A percentile compares a stretch with the other conserved stretches of the same genome.
phyloP scores from a whole-genome alignment of 2,329 filamentous ascomycete genomes.

The Tolypocladium sp. region DNA sequence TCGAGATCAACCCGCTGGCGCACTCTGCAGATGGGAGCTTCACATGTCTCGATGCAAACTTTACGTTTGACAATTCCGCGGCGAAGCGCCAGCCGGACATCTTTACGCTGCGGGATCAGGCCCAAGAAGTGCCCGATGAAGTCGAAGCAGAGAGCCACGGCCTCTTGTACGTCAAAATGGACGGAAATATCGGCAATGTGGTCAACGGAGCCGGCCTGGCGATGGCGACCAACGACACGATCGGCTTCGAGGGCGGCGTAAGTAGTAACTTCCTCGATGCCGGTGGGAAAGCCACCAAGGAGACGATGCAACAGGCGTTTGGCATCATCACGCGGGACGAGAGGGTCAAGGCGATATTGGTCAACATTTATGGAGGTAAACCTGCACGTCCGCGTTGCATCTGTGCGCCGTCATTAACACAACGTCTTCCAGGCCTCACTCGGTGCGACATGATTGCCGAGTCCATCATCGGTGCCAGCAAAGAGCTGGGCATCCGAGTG shows the following conservation, averaged over 20 bases:
- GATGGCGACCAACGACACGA: slow-evolving; percentile 83
- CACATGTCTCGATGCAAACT: slow-evolving; percentile 24
- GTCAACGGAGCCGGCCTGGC: slow-evolving; percentile 86
- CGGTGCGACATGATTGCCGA: slow-evolving; percentile 42
- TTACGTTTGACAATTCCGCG: slow-evolving; percentile 40
- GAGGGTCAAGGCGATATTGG: slow-evolving; percentile 57
- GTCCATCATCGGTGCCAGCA: slow-evolving; percentile 33
- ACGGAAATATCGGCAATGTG: slow-evolving; percentile 64
- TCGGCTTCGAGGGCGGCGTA: slow-evolving; percentile 56
- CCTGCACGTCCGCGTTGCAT: neutral
- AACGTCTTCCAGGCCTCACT: slow-evolving; percentile 28
- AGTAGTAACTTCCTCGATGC: slow-evolving; percentile 85
- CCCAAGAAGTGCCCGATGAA: slow-evolving; percentile 23
- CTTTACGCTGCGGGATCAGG: slow-evolving; percentile 25
- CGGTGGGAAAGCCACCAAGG: slow-evolving; percentile 76
- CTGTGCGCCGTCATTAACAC: neutral
- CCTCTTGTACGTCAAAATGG: slow-evolving; percentile 66
- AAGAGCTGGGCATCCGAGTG: slow-evolving; percentile 25
- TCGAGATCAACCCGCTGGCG: slow-evolving; percentile 31
- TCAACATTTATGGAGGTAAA: slow-evolving; percentile 45
- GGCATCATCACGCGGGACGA: slow-evolving; percentile 62
- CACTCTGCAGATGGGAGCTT: slow-evolving; percentile 18
- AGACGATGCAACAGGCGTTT: slow-evolving; percentile 72
- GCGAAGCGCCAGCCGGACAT: slow-evolving; percentile 28
- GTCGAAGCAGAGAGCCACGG: slow-evolving; percentile 44